Conservation (phyloP, 768 basidiomycete genomes). For the Auriscalpium orientale region DNA sequence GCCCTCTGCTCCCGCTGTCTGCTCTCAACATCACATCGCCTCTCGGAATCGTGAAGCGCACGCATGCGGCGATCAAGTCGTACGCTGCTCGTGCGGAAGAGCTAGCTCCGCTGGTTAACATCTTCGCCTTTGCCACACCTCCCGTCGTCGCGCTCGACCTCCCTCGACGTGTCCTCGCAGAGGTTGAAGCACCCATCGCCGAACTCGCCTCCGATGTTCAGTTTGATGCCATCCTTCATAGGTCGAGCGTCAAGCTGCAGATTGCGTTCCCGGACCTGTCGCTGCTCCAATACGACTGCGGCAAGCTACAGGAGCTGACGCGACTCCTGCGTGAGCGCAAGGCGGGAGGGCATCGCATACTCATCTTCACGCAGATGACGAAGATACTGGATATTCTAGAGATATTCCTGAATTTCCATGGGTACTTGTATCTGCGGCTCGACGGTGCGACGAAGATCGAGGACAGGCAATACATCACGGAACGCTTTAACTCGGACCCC, state of each 20-base stretch:
- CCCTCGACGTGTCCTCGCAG: constrained; percentile 51
- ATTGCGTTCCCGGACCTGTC: constrained; percentile 91
- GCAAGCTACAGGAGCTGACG: constrained; percentile 86
- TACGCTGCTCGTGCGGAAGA: constrained; percentile 50
- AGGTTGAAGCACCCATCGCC: constrained; percentile 21
- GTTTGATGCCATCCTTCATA: constrained; percentile 69
- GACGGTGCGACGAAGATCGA: constrained; percentile 96
- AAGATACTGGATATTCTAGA: constrained; percentile 90
- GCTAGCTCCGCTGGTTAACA: constrained; percentile 46
- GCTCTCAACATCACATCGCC: constrained; percentile 28
- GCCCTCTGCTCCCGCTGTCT: constrained; percentile 46
- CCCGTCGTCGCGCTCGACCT: constrained; percentile 70
- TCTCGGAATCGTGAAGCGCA: constrained; percentile 33
- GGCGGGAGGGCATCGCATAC: constrained; percentile 77
- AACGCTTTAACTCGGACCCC: constrained; percentile 75
- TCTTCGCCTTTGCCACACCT: constrained; percentile 79
- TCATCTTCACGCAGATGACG: constrained; percentile 99
- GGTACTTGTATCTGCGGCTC: constrained; percentile 87
- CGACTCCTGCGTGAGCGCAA: constrained; percentile 75
- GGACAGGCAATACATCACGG: constrained; percentile 85
- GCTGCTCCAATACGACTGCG: constrained; percentile 91
- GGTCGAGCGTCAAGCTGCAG: constrained; percentile 71
- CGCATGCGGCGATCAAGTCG: constrained; percentile 54
- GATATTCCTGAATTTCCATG: constrained; percentile 86
- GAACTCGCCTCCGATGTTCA: constrained; percentile 21